phyloP scores from a whole-genome alignment of 2,329 filamentous ascomycete species.

The Fusarium xyrophilum region DNA sequence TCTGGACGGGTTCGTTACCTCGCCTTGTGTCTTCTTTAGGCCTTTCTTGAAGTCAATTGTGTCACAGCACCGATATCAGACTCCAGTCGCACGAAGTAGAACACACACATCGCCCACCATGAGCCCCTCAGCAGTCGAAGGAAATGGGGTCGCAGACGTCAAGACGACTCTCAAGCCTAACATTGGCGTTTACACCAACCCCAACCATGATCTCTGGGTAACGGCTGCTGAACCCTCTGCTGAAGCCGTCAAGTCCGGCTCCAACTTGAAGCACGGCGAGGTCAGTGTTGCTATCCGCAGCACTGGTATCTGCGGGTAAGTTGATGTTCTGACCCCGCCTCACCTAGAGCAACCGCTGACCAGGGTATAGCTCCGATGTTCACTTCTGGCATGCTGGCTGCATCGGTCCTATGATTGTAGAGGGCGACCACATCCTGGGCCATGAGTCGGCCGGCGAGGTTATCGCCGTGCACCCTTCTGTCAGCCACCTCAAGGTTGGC shows the following conservation, averaged over 20 bases:
- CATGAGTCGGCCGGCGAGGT: conserved; percentile 91
- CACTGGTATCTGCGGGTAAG: conserved; percentile 92
- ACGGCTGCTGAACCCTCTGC: conserved; percentile 77
- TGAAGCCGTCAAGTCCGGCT: conserved; percentile 73
- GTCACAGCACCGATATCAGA: conserved; percentile 11
- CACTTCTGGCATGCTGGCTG: conserved; percentile 97
- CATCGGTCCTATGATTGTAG: conserved; percentile 95
- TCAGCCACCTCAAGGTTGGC: conserved; percentile 78
- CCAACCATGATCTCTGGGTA: conserved; percentile 89
- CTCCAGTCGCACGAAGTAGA: conserved; percentile 17
- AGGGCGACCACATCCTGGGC: conserved; percentile 86
- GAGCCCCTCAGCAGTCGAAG: conserved; percentile 47
- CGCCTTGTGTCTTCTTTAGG: conserved; percentile 25
- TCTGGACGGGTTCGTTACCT: conserved; percentile 12
- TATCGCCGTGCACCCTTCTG: conserved; percentile 81
- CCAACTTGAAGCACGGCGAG: conserved; percentile 77
- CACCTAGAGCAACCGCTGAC: conserved; percentile 17
- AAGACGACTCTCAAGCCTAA: conserved; percentile 70
- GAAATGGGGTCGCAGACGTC: conserved; percentile 34
- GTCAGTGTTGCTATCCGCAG: conserved; percentile 89
- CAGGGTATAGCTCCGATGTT: conserved; percentile 74
- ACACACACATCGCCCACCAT: conserved; percentile 36
- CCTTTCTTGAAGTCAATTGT: conserved; percentile 11
- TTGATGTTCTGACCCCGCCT: conserved; percentile 18
- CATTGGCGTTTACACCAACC: conserved; percentile 96